Conservation (phyloP, 2,329 filamentous ascomycete genomes). For the Sarocladium brachiariae region DNA sequence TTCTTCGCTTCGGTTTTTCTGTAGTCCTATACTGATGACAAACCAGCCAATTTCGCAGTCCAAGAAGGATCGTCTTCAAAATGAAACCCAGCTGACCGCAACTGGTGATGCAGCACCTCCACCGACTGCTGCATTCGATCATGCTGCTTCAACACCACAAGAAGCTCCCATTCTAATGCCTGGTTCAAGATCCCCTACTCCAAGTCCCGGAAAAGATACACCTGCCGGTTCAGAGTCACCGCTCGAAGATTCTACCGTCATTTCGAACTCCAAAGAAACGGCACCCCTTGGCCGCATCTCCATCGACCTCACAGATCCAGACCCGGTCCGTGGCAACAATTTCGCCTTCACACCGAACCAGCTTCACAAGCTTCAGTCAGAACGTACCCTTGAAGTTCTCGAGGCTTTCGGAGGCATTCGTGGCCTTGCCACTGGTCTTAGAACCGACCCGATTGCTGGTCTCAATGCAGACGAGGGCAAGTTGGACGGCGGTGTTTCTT, state of each 20-base stretch:
- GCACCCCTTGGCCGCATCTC: background rate
- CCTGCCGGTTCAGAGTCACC: background rate
- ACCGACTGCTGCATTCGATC: background rate
- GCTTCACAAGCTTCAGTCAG: slow-evolving; percentile 45
- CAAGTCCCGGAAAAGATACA: background rate
- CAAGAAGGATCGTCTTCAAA: background rate
- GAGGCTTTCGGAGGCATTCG: slow-evolving; percentile 45
- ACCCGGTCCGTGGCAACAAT: slow-evolving; percentile 28
- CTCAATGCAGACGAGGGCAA: slow-evolving; percentile 43
- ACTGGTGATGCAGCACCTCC: background rate
- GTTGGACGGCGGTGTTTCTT: slow-evolving; percentile 37
- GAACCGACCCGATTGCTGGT: slow-evolving; percentile 39
- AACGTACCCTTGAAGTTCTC: slow-evolving; percentile 40
- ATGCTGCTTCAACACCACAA: slow-evolving; percentile 1
- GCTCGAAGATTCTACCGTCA: background rate
- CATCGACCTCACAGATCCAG: slow-evolving; percentile 20
- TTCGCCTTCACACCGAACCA: slow-evolving; percentile 50
- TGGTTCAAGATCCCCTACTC: background rate
- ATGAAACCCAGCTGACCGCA: background rate
- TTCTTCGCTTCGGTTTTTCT: background rate
- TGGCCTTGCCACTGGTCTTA: slow-evolving; percentile 45
- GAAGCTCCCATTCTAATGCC: background rate
- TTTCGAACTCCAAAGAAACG: background rate
- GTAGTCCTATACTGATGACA: slow-evolving; percentile 4
- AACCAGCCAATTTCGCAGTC: background rate